phyloP scores from a whole-genome alignment of 805 yeast genomes.

The Komagataella populi region DNA sequence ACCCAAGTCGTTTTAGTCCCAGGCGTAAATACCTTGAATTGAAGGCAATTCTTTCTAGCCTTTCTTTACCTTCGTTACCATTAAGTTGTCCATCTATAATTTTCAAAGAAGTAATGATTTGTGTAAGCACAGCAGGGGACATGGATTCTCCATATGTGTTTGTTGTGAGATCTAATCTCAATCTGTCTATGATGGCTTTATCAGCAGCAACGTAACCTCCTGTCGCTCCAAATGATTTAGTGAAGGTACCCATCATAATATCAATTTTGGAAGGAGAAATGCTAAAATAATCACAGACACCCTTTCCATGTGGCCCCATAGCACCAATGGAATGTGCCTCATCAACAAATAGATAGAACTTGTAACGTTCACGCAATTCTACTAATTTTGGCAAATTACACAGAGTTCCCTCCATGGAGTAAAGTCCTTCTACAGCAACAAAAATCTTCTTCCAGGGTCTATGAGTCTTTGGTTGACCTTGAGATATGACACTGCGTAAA shows the following conservation, averaged over 20 bases:
- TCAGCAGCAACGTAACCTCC: constrained; percentile 93
- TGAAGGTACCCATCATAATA: constrained; percentile 92
- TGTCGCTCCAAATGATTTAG: constrained; percentile 96
- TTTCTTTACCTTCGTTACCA: constrained; percentile 88
- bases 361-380: constrained; percentile 68
- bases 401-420: constrained; percentile 88
- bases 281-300: constrained; percentile 88
- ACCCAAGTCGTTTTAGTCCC: constrained; percentile 86
- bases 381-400: constrained; percentile 68
- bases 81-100: constrained; percentile 71
- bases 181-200: constrained; percentile 52
- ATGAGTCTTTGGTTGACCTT: constrained; percentile 90
- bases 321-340: constrained; percentile 99
- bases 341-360: constrained; percentile 82
- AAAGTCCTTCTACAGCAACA: constrained; percentile 84
- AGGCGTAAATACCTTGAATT: constrained; percentile 87
- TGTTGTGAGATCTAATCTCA: constrained; percentile 62
- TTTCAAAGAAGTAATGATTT: constrained; percentile 66
- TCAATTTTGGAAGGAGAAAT: constrained; percentile 69
- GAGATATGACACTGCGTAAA: constrained; percentile 72
- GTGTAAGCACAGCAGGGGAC: constrained; percentile 86
- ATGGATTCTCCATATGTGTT: constrained; percentile 72
- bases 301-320: constrained; percentile 89
- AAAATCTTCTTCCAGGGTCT: constrained; percentile 90
- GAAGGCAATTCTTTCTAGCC: constrained; percentile 88